These are phyloP conservation scores for Candida suzukii DNA, from an alignment of 805 yeast species.

Conservation along the genomic window DNA sequence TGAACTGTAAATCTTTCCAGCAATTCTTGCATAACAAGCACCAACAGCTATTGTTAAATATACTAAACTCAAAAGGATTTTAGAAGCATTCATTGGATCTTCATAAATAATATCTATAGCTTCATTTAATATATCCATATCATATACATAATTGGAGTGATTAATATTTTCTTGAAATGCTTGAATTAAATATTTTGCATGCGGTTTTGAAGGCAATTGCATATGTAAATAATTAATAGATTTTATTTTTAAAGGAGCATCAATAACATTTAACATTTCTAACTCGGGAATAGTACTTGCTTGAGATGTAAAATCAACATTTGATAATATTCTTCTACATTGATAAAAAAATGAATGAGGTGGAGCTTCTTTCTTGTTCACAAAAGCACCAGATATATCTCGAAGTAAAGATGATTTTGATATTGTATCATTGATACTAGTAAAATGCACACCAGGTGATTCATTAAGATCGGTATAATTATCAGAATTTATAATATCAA, in stretches of 20 bases:
- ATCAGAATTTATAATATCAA: background rate
- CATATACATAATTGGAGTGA: constrained; percentile 31
- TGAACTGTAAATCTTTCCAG: constrained; percentile 2
- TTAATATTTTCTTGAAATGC: constrained; percentile 32
- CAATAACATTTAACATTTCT: constrained; percentile 28
- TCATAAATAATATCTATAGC: constrained; percentile 26
- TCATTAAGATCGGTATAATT: background rate
- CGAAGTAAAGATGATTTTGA: constrained; percentile 21
- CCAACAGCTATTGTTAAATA: constrained; percentile 36
- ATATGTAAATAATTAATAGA: constrained; percentile 12
- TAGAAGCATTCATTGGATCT: constrained; percentile 20
- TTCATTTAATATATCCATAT: constrained; percentile 24
- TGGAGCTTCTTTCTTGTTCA: constrained; percentile 36
- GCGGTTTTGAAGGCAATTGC: constrained; percentile 23
- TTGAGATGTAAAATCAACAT: constrained; percentile 9
- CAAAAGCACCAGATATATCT: constrained; percentile 28
- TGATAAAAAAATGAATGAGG: constrained; percentile 34
- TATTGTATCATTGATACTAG: constrained; percentile 14
- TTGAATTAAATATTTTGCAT: constrained; percentile 24
- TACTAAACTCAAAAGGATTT: constrained; percentile 25
- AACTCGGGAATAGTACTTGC: constrained; percentile 32
- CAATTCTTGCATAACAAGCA: constrained; percentile 25
- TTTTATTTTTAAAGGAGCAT: constrained; percentile 23
- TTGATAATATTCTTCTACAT: constrained; percentile 29
- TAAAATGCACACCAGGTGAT: constrained; percentile 3